Percentiles rank a stretch among this genome's conserved stretches.
These are phyloP conservation scores for Yarrowia yakushimensis DNA, from an alignment of 805 yeast species.

Conservation along the genomic window DNA sequence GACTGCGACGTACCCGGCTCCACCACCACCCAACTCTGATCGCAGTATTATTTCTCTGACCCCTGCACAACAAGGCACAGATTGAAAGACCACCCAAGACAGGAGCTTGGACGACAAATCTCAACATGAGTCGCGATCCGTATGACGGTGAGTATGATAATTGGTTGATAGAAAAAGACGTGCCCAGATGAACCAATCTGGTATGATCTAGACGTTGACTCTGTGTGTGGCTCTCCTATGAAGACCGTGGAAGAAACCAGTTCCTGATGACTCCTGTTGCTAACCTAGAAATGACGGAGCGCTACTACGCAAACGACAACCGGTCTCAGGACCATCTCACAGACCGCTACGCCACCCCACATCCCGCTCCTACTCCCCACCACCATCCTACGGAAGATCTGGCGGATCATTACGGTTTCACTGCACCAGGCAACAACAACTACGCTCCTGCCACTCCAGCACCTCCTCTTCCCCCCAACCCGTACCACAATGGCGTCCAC, in stretches of 20 bases:
- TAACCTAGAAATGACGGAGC: slow-evolving; percentile 19
- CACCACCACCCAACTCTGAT: no score
- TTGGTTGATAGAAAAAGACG: no score
- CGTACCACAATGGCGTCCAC: slow-evolving; percentile 12
- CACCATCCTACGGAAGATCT: slow-evolving; percentile 12
- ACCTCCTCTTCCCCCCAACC: slow-evolving; percentile 1
- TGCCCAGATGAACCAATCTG: no score
- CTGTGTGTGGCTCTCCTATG: no score
- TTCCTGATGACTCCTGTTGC: not conserved
- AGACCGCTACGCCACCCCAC: slow-evolving; percentile 1
- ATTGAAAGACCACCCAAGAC: not conserved
- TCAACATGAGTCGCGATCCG: slow-evolving; percentile 22
- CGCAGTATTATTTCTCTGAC: not conserved
- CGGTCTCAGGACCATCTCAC: slow-evolving; percentile 20
- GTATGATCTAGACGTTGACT: not conserved
- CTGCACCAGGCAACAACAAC: slow-evolving; percentile 5
- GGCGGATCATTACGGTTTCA: slow-evolving; percentile 12
- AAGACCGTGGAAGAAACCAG: not conserved
- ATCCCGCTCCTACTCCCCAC: not conserved
- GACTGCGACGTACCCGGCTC: not conserved
- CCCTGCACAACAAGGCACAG: not conserved
- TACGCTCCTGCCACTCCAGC: slow-evolving; percentile 1
- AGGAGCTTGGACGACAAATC: not conserved
- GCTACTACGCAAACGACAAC: slow-evolving; percentile 22
- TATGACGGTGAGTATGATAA: slow-evolving; percentile 21